These are phyloP conservation scores for Anisogramma anomala DNA, from an alignment of 2,329 filamentous ascomycete genomes.

Conservation along the genomic window DNA sequence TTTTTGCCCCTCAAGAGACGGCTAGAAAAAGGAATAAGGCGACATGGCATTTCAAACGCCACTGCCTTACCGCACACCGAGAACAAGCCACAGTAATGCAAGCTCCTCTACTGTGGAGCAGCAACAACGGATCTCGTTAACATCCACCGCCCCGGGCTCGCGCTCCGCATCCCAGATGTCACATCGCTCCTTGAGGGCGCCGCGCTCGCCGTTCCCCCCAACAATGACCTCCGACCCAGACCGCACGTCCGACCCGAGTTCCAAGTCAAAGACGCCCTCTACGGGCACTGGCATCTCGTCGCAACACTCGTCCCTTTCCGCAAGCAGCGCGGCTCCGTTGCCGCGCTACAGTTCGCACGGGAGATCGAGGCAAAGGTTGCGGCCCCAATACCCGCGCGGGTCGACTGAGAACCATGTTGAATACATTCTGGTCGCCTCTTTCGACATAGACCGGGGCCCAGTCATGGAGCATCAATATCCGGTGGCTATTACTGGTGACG, in stretches of 20 bases:
- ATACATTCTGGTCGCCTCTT: conserved; percentile 93
- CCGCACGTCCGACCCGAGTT: conserved; percentile 47
- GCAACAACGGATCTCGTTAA: conserved; percentile 45
- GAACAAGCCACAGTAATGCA: conserved; percentile 24
- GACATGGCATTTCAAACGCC: conserved; percentile 31
- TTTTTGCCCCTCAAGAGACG: not conserved
- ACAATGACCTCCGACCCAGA: conserved; percentile 35
- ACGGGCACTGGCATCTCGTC: conserved; percentile 43
- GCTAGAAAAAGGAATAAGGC: not conserved
- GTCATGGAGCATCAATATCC: conserved; percentile 99
- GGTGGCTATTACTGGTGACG: conserved; percentile 86
- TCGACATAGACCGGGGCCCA: conserved; percentile 90
- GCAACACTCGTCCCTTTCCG: conserved; percentile 49
- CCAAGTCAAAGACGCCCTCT: conserved; percentile 48
- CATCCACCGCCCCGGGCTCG: conserved; percentile 50
- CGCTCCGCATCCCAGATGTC: conserved; percentile 48
- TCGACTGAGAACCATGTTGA: conserved; percentile 87
- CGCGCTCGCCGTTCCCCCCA: conserved; percentile 43
- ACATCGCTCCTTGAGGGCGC: conserved; percentile 34
- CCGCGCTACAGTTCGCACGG: conserved; percentile 38
- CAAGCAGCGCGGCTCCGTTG: conserved; percentile 15
- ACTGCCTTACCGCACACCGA: conserved; percentile 32
- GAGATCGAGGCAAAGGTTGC: conserved; percentile 44
- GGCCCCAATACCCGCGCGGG: conserved; percentile 65
- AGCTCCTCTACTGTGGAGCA: conserved; percentile 18